Conservation (phyloP, 2,329 filamentous ascomycete species). For the Trichoderma breve region DNA sequence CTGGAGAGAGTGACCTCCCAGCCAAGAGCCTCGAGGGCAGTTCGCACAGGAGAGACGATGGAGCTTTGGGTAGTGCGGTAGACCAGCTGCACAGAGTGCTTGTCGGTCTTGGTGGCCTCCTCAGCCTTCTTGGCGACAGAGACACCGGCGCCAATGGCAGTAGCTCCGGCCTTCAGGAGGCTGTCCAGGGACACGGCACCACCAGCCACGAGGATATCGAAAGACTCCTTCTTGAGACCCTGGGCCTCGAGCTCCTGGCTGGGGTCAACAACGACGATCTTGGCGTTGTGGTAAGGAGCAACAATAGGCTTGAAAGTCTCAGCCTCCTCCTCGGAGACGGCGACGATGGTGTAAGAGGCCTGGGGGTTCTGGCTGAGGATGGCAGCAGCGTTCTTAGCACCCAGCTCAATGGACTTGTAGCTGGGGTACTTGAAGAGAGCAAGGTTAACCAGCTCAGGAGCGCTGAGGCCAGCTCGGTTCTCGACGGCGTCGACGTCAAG, state of each 20-base stretch:
- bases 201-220: conserved; percentile 7
- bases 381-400: conserved; percentile 14
- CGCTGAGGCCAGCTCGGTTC: conserved; percentile 4
- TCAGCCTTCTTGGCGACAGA: background rate
- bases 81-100: conserved; percentile 13
- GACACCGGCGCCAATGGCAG: background rate
- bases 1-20: conserved; percentile 22
- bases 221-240: conserved; percentile 2
- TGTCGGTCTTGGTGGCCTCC: background rate
- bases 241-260: background rate
- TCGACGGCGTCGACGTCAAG: conserved; percentile 27
- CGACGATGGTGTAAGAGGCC: conserved; percentile 6
- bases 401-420: conserved; percentile 26
- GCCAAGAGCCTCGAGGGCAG: conserved; percentile 19
- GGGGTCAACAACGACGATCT: background rate
- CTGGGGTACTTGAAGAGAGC: conserved; percentile 31
- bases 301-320: conserved; percentile 2
- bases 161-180: conserved; percentile 7
- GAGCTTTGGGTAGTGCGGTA: conserved; percentile 22
- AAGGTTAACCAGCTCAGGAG: conserved; percentile 22
- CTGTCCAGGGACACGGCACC: background rate
- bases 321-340: conserved; percentile 5
- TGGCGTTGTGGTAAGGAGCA: conserved; percentile 13
- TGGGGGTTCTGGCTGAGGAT: conserved; percentile 9
- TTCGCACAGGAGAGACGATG: conserved; percentile 21